Evolutionary conservation across 1,284 basidiomycete species (phyloP).

Genomic region (Leccinum griseonigrum): DNA sequence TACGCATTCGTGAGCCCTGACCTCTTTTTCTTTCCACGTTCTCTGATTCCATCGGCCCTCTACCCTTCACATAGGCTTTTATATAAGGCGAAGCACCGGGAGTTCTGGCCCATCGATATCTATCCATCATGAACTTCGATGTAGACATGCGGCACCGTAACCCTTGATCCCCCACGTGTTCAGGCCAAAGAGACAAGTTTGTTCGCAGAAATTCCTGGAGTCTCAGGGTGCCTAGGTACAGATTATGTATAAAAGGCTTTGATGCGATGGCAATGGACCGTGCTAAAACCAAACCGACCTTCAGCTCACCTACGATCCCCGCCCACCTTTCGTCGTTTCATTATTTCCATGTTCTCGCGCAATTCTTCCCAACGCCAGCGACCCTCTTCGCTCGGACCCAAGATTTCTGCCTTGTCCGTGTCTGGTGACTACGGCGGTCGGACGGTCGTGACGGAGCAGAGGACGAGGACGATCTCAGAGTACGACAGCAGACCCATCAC

Average conservation of each 20-base stretch:
- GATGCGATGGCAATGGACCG: not conserved
- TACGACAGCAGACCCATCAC: conserved; percentile 20
- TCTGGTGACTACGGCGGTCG: conserved; percentile 8
- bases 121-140: not conserved
- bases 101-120: not conserved
- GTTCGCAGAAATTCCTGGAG: not conserved
- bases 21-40: not conserved
- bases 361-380: conserved; percentile 8
- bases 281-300: not conserved
- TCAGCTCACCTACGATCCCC: not conserved
- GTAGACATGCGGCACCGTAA: not conserved
- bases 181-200: not conserved
- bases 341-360: conserved; percentile 8
- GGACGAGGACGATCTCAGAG: conserved; percentile 23
- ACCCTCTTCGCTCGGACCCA: conserved; percentile 5
- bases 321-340: not conserved
- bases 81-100: not conserved
- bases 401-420: conserved; percentile 11
- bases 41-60: not conserved
- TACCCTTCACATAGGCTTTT: not conserved
- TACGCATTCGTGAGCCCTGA: not conserved
- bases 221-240: not conserved
- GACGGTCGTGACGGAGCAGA: conserved; percentile 9
- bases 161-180: conserved; percentile 15
- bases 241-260: not conserved